Base-by-base conservation (phyloP, 192 early-diverging fungal species). In the Linnemannia schmuckeri region DNA sequence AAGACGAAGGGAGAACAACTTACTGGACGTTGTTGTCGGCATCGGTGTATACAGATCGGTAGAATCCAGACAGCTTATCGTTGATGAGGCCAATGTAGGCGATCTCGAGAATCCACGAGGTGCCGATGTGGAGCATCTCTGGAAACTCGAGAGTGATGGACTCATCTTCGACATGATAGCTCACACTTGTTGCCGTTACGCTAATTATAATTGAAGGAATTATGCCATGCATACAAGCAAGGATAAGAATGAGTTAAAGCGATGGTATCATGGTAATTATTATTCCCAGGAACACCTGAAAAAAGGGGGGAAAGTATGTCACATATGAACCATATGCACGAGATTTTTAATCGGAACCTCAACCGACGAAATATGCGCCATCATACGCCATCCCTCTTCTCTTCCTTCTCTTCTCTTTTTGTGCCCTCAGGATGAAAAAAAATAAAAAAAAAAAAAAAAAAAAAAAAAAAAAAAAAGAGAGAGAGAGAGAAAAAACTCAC, bases 1-100 rank as follows among this genome's bases (percentile, higher is more conserved):
- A 18, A 22, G 5, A 44, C 0, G 17, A 27, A n/a, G 37, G 17
- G 22, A 76, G 42, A 17, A 41, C 18, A 20, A 81, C 85, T 75
- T 92, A 89, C 90, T 89, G 91, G 41, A 85, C 75, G 52, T 89
- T 87, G 77, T 90, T 92, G 54, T 95, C 83, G 1, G 89, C 88
- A 76, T 94, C 94, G 9, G 91, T 93, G 89, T 96, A 97, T 52
- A 88, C 86, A 71, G 92, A 94, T 70, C 96, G 93, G 90, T 97
- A 97, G 89, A 97, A 97, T 1, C 97, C 96, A 40, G 92, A 92
- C 93, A 97, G 94, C 78, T 95, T 92, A 89, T 97, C 92, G 85
- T 94, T 95, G 82, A 92, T 89, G 38, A 91, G 74, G 42, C 93
- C 90, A 69, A 87, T 85, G 73, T 93, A 94, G 75, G 79, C 69